These are phyloP conservation scores for Trifolium subterraneum DNA, from an alignment of 306 rosid species.

Conservation along the genomic window DNA sequence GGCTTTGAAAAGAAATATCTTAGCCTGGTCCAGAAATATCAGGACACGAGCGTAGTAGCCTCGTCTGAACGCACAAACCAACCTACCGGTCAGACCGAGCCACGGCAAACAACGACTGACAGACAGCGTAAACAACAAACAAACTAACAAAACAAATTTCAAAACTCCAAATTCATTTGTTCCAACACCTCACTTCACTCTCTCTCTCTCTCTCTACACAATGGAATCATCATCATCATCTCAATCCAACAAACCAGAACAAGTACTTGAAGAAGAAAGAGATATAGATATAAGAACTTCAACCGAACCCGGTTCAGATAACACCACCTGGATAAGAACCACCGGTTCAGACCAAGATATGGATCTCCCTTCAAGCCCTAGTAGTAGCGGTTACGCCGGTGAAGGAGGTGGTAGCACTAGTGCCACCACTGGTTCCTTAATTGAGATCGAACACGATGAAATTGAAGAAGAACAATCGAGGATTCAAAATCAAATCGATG, in stretches of 20 bases:
- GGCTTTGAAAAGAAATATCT: not conserved
- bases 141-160: conserved; percentile 15
- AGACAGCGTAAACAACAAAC: conserved; percentile 30
- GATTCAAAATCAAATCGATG: conserved; percentile 44
- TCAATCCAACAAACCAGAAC: conserved; percentile 27
- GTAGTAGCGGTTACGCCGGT: conserved; percentile 93
- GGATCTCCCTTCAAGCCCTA: conserved; percentile 77
- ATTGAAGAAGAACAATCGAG: conserved; percentile 45
- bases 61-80: conserved; percentile 25
- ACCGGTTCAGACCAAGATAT: conserved; percentile 63
- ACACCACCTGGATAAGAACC: conserved; percentile 53
- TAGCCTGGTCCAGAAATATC: not conserved
- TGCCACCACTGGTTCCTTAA: conserved; percentile 60
- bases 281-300: conserved; percentile 40
- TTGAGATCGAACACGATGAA: conserved; percentile 50
- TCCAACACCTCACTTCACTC: not conserved
- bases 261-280: not conserved
- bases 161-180: not conserved
- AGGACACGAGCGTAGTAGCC: not conserved
- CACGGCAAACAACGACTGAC: conserved; percentile 43
- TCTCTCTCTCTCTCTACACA: conserved; percentile 13
- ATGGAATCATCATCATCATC: conserved; percentile 31
- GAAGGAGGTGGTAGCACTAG: conserved; percentile 71
- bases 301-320: conserved; percentile 38
- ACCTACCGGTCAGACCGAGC: conserved; percentile 51